phyloP scores from a whole-genome alignment of 2,329 filamentous ascomycete genomes.

The Lomentospora prolificans region DNA sequence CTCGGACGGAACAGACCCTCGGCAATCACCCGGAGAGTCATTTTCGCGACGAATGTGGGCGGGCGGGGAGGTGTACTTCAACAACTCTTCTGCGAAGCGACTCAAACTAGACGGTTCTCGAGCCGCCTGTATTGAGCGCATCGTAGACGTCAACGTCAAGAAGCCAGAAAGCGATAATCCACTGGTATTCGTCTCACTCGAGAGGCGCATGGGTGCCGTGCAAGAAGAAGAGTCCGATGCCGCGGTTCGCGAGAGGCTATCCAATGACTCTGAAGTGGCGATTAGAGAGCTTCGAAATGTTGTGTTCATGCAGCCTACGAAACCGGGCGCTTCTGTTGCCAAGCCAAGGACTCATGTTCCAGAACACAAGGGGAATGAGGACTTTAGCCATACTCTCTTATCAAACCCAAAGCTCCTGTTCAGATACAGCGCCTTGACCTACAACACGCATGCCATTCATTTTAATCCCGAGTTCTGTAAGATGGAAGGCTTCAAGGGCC shows the following conservation, averaged over 20 bases:
- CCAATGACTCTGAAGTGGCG: neutral
- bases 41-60: slow-evolving; percentile 1
- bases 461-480: neutral
- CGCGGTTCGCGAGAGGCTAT: neutral
- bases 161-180: neutral
- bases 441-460: slow-evolving; percentile 2
- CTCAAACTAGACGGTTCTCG: neutral
- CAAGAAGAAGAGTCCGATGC: neutral
- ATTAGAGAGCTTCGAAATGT: neutral
- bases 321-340: neutral
- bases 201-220: neutral
- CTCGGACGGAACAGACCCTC: neutral
- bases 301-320: neutral
- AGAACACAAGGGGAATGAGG: neutral
- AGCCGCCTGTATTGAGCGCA: neutral
- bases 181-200: neutral
- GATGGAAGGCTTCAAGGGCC: neutral
- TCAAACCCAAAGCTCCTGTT: neutral
- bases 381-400: neutral
- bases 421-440: neutral
- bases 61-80: neutral
- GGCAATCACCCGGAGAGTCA: neutral
- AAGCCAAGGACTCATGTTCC: neutral
- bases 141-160: neutral
- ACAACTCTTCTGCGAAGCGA: neutral